phyloP scores from a whole-genome alignment of 768 basidiomycete genomes.

The Amyloporia xantha region DNA sequence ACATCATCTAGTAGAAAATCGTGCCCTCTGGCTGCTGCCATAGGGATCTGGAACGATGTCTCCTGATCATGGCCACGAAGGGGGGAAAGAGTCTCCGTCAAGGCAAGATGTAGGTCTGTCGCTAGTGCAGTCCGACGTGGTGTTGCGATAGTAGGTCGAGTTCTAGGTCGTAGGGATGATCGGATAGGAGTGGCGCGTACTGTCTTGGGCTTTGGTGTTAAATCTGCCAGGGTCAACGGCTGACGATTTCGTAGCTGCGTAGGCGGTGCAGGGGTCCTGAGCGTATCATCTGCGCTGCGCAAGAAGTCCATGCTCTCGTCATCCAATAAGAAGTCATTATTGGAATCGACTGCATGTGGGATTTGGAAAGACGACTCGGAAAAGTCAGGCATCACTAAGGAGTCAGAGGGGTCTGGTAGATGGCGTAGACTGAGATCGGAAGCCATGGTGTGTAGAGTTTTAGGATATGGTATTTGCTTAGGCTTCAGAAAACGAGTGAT shows the following conservation, averaged over 20 bases:
- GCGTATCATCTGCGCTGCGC: slow-evolving; percentile 31
- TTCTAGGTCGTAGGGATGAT: slow-evolving; percentile 14
- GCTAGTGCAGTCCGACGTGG: slow-evolving; percentile 13
- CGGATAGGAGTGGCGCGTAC: slow-evolving; percentile 7
- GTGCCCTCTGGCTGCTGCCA: slow-evolving; percentile 6
- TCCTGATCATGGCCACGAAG: slow-evolving; percentile 10
- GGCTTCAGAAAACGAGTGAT: neutral
- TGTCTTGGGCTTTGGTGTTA: slow-evolving; percentile 19
- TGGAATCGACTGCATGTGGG: slow-evolving; percentile 28
- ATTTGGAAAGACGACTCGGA: slow-evolving; percentile 48
- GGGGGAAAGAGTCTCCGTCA: slow-evolving; percentile 13
- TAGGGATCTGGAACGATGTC: slow-evolving; percentile 20
- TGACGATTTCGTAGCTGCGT: slow-evolving; percentile 10
- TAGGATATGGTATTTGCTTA: slow-evolving; percentile 12
- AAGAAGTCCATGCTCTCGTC: slow-evolving; percentile 43
- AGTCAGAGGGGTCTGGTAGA: slow-evolving; percentile 46
- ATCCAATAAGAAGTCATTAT: slow-evolving; percentile 30
- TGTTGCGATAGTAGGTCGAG: slow-evolving; percentile 15
- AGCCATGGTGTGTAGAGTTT: slow-evolving; percentile 6
- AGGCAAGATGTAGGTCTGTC: slow-evolving; percentile 12
- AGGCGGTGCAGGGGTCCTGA: slow-evolving; percentile 24
- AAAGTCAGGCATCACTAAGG: slow-evolving; percentile 36
- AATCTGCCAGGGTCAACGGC: slow-evolving; percentile 18
- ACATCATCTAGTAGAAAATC: slow-evolving; percentile 3
- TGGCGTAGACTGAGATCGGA: slow-evolving; percentile 44